Percentiles rank a stretch among this genome's conserved stretches.
phyloP scores from a whole-genome alignment of 2,329 filamentous ascomycete species.

The Pseudocercospora musae region DNA sequence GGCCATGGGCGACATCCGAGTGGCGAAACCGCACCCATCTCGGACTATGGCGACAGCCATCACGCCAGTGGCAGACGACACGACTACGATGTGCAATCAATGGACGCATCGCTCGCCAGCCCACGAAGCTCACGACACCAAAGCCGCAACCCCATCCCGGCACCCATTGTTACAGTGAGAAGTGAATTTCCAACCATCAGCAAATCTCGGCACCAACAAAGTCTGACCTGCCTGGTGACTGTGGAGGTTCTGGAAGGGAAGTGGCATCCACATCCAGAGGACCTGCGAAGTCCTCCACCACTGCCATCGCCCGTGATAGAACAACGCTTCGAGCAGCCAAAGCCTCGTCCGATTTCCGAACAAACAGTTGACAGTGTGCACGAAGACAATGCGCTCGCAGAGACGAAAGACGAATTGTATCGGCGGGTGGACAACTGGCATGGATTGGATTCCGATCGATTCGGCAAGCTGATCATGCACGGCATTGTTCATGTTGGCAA shows the following conservation, averaged over 20 bases:
- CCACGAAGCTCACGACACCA: slow-evolving; percentile 69
- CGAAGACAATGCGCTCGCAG: slow-evolving; percentile 66
- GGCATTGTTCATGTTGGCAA: slow-evolving; percentile 91
- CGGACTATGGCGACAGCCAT: slow-evolving; percentile 75
- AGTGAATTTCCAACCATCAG: slow-evolving; percentile 96
- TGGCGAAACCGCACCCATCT: slow-evolving; percentile 67
- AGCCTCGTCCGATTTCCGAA: slow-evolving; percentile 46
- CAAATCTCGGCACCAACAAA: slow-evolving; percentile 89
- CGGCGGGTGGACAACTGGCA: slow-evolving; percentile 98
- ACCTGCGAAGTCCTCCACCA: slow-evolving; percentile 57
- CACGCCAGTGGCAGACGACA: slow-evolving; percentile 70
- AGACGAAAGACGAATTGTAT: slow-evolving; percentile 81
- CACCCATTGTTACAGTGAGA: slow-evolving; percentile 87
- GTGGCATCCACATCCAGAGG: slow-evolving; percentile 82
- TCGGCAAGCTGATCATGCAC: slow-evolving; percentile 86
- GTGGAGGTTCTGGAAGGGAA: slow-evolving; percentile 91
- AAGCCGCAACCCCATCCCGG: slow-evolving; percentile 80
- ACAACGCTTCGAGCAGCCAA: slow-evolving; percentile 46
- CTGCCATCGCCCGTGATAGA: slow-evolving; percentile 45
- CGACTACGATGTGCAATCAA: slow-evolving; percentile 93
- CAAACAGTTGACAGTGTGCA: slow-evolving; percentile 54
- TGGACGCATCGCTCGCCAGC: slow-evolving; percentile 80
- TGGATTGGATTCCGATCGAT: slow-evolving; percentile 86
- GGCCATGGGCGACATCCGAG: slow-evolving; percentile 69
- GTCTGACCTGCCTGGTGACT: slow-evolving; percentile 87